Percentiles rank a stretch among this genome's conserved stretches.
These are phyloP conservation scores for Globisporangium spinosum DNA, from an alignment of 352 stramenopile species.

Conservation along the genomic window DNA sequence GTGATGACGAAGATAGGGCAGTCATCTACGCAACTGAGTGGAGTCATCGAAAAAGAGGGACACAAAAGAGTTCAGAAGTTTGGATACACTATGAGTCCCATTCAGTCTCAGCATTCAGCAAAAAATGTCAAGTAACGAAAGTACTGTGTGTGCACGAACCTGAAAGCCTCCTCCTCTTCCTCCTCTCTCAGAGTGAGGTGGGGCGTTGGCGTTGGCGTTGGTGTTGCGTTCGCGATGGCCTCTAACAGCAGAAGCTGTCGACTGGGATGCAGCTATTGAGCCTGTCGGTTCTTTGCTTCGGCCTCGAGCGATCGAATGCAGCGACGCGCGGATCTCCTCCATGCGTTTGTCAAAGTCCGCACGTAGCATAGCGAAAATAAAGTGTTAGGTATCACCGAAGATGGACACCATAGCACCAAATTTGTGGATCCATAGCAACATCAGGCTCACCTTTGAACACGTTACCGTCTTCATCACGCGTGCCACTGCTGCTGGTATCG, in stretches of 20 bases:
- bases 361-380: neutral
- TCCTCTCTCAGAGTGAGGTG: neutral
- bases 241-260: neutral
- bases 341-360: constrained; percentile 69
- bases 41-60: neutral
- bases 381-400: neutral
- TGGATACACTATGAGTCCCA: neutral
- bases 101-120: neutral
- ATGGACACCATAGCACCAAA: neutral
- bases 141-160: neutral
- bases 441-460: constrained; percentile 22
- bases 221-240: neutral
- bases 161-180: neutral
- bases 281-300: constrained; percentile 6
- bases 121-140: neutral
- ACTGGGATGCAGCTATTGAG: neutral
- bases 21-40: neutral
- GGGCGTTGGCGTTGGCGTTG: neutral
- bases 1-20: neutral
- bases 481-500: neutral
- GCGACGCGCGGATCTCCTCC: constrained; percentile 63
- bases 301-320: constrained; percentile 48
- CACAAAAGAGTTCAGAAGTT: constrained; percentile 3
- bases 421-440: neutral
- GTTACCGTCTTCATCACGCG: constrained; percentile 11